Percentiles rank a stretch among this genome's conserved stretches.
phyloP scores from a whole-genome alignment of 148 eudicot species.

The Pouteria glomerata region DNA sequence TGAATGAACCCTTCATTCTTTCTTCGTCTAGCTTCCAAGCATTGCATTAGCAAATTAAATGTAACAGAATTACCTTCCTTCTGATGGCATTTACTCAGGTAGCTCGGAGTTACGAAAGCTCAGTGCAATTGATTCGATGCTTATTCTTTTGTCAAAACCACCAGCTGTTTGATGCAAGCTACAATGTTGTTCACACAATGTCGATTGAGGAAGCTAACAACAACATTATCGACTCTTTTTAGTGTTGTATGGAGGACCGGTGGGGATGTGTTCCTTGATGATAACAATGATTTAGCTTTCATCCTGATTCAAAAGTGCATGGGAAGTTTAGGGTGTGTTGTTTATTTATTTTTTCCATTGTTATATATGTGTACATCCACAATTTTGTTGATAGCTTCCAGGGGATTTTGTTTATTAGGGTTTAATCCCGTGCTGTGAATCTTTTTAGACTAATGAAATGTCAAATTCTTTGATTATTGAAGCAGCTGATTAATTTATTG shows the following conservation, averaged over 20 bases:
- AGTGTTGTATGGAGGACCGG: conserved; percentile 1
- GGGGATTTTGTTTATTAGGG: not conserved
- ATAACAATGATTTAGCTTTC: not conserved
- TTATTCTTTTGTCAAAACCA: not conserved
- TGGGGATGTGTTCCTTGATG: not conserved
- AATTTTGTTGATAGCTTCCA: conserved; percentile 8
- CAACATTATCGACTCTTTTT: not conserved
- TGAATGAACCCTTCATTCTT: not conserved
- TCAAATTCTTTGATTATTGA: not conserved
- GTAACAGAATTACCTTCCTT: not conserved
- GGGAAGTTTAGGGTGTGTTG: not conserved
- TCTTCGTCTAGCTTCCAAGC: not conserved
- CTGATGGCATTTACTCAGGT: conserved; percentile 1
- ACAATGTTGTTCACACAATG: not conserved
- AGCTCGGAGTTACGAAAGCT: not conserved
- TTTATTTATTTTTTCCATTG: not conserved
- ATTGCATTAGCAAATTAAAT: not conserved
- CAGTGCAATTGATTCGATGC: not conserved
- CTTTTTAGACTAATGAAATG: not conserved
- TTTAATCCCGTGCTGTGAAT: not conserved
- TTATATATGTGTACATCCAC: not conserved
- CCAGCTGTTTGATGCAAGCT: not conserved
- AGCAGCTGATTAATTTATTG: not conserved
- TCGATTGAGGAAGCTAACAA: conserved; percentile 8
- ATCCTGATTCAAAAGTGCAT: not conserved